Evolutionary conservation across 2,329 filamentous ascomycete species (phyloP), one percentile per base, ranked within the genome.

Genomic region (Penicillium sp.): DNA sequence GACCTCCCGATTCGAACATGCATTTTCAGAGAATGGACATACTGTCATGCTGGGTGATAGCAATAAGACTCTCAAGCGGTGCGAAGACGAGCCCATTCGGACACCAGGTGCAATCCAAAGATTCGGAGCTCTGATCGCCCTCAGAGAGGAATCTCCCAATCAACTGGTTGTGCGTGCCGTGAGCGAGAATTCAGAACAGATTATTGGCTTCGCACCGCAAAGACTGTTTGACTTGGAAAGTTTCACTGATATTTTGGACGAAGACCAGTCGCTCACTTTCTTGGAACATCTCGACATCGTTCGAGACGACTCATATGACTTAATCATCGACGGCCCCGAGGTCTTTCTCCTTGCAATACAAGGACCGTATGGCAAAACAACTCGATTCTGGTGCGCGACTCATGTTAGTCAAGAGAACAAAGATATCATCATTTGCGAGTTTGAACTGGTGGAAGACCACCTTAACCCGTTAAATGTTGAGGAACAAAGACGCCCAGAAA

Each of bases 81-180:
- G 92, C 67, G 92, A 96, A 70, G 92, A 96, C 65, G 92, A 96
- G 65, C 91, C 92, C 0, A 96, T 96, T 22, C 90, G 93, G 61
- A 88, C 91, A 1, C 92, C 92, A 0, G 68, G 91, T 22, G 90
- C 92, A 1, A 77, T 96, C 11, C 92, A 96, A 69, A 80, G 83
- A 1, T 96, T 95, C 62, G 92, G 92, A 1, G 79, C 89, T 4
- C 76, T 96, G 24, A 66, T 96, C 29, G 90, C 87, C 0, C 72
- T 96, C 18, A 83, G 86, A 3, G 66, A 69, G 68, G 85, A 90
- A 50, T 67, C 75, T 0, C 85, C 88, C 39, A 88, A 87, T 2
- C 83, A 82, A 39, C 81, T 94, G 14, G 69, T 83, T 1, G 88
- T 92, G 14, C 83, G 88, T 18, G 82, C 90, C 24, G 89, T 86